Evolutionary conservation across 305 asterid genomes (phyloP), one percentile per base, ranked within the genome.

Genomic region (Fraxinus paxiana): DNA sequence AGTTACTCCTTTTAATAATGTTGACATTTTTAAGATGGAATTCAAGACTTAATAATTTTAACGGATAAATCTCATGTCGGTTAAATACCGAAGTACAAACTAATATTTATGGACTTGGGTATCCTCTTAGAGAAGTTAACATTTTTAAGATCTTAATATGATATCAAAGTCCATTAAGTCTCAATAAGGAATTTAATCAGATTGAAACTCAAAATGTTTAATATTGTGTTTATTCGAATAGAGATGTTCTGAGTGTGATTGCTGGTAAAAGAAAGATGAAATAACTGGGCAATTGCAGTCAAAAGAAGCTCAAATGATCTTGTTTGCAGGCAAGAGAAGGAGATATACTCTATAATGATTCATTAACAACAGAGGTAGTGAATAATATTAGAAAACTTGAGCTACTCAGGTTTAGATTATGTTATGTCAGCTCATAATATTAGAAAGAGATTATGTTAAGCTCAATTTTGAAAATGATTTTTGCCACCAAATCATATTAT

Each of bases 241-340:
- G 70, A 61, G 15, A 22, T 61, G 28, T 56, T n/a, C 28, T 17
- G 28, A 56, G 24, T 5, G 22, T 18, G 24, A 56, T 56, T 0
- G 7, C 67, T 56, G 24, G 30, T 61, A 22, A 61, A 61, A 61
- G 15, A 61, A 61, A 12, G 13, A 61, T 8, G 31, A 77, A 15
- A 30, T 31, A 31, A 8, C 15, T 18, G 0, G 56, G 20, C 71
- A 18, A 70, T 34, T 24, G 71, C 54, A 12, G 17, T 1, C 4
- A 33, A 37, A 79, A 79, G 77, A 79, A 35, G 24, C 75, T 13
- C 43, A 75, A 10, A 43, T 17, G 79, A n/a, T 22, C 37, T n/a
- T 17, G 63, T 4, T 61, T 8, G 24, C 3, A 38, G 63, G 12
- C 63, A 20, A 41, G 9, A 74, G 78, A 41, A 74, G 61, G 13